Evolutionary conservation across 2,329 filamentous ascomycete species (phyloP).

Genomic region (Phaeosphaeria sp.): DNA sequence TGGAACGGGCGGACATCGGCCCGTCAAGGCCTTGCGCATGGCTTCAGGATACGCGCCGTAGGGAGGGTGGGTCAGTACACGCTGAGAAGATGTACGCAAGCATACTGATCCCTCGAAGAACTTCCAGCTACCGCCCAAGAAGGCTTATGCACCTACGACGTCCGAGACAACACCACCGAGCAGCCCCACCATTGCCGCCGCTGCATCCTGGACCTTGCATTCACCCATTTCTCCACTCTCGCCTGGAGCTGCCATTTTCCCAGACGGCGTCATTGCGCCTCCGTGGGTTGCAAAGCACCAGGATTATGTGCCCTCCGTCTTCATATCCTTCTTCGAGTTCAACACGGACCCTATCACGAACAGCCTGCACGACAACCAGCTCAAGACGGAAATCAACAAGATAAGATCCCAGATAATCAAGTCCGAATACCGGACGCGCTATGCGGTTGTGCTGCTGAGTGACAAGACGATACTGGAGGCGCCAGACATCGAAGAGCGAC

Average conservation of each 20-base stretch:
- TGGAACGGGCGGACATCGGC: slow-evolving; percentile 68
- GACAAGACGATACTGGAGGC: slow-evolving; percentile 67
- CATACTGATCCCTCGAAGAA: slow-evolving; percentile 48
- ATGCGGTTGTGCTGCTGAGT: slow-evolving; percentile 78
- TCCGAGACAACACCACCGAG: slow-evolving; percentile 58
- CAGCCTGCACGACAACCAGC: slow-evolving; percentile 81
- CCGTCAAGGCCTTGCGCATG: slow-evolving; percentile 53
- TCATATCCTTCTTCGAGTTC: slow-evolving; percentile 81
- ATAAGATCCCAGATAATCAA: slow-evolving; percentile 72
- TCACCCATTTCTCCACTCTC: slow-evolving; percentile 92
- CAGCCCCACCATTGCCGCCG: slow-evolving; percentile 60
- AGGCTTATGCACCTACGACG: slow-evolving; percentile 65
- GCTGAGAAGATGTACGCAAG: slow-evolving; percentile 11
- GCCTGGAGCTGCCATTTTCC: slow-evolving; percentile 81
- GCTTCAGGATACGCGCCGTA: slow-evolving; percentile 74
- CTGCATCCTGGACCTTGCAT: slow-evolving; percentile 67
- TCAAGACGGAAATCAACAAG: slow-evolving; percentile 85
- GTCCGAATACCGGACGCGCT: slow-evolving; percentile 78
- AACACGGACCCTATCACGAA: slow-evolving; percentile 74
- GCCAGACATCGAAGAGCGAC: slow-evolving; percentile 73
- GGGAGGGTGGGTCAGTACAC: slow-evolving; percentile 74
- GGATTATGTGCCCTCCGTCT: slow-evolving; percentile 77
- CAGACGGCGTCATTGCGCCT: slow-evolving; percentile 84
- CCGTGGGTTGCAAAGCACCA: slow-evolving; percentile 92
- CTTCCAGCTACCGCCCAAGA: slow-evolving; percentile 66